These are phyloP conservation scores for Acer campestre DNA, from an alignment of 345 rosid genomes.

Conservation along the genomic window DNA sequence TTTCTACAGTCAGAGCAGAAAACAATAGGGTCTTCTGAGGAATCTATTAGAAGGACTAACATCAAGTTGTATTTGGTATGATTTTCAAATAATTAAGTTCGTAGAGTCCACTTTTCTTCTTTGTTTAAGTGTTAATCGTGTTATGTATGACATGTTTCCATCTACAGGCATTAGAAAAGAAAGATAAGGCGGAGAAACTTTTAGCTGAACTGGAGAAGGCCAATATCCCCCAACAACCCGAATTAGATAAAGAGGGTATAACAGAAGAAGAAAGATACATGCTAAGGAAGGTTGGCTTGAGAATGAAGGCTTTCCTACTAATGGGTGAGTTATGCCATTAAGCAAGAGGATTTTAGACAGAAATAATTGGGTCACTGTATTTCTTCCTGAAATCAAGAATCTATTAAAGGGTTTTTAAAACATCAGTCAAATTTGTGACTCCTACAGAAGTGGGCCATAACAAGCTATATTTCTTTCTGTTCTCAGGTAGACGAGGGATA, in stretches of 20 bases:
- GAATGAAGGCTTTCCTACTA: conserved; percentile 87
- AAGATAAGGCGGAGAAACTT: conserved; percentile 75
- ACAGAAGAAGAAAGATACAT: conserved; percentile 89
- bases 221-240: conserved; percentile 53
- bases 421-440: neutral
- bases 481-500: conserved; percentile 82
- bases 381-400: conserved; percentile 1
- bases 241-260: conserved; percentile 76
- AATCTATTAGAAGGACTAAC: conserved; percentile 53
- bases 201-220: conserved; percentile 57
- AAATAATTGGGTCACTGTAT: conserved; percentile 11
- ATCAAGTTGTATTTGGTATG: conserved; percentile 74
- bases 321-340: conserved; percentile 57
- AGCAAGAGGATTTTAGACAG: neutral
- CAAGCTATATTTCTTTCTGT: conserved; percentile 29
- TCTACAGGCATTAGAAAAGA: conserved; percentile 75
- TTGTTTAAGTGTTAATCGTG: conserved; percentile 20
- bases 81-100: conserved; percentile 24
- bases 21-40: conserved; percentile 49
- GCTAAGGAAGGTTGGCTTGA: conserved; percentile 91
- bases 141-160: conserved; percentile 18
- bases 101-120: conserved; percentile 17
- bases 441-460: neutral
- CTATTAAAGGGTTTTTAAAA: conserved; percentile 3
- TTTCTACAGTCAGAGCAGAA: conserved; percentile 28